Evolutionary conservation across 805 yeast species (phyloP), one percentile per base, ranked within the genome.

Genomic region (Zygoascus ofunaensis): DNA sequence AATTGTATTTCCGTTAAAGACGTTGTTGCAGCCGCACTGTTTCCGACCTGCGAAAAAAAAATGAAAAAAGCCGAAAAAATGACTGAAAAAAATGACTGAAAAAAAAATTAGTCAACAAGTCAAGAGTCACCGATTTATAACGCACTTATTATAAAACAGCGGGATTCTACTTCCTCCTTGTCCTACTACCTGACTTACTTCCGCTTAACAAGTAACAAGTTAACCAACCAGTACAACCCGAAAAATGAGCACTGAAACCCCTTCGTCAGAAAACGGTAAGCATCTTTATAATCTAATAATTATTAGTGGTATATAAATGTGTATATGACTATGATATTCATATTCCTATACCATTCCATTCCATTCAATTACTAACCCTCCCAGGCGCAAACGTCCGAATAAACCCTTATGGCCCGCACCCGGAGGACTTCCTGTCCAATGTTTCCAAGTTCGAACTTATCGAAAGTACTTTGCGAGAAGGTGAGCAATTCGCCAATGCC

Each of bases 401-500:
- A 20, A 89, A 89, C 63, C 97, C 97, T 52, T 90, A 90, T 59
- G 98, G 95, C 15, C 94, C 96, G 55, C 84, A 90, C 63, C 97
- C 97, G 46, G 79, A 86, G 43, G 98, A 90, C 70, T 89, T 69
- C 64, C 68, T 90, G 48, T 86, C 96, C 23, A 90, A 90, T 62
- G 97, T 90, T 30, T 73, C 82, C 52, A 79, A 76, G 54, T 90
- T 89, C 70, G 87, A 90, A 72, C 66, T 90, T 59, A 90, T 90
- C 61, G 98, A 90, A 70, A 85, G 95, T 30, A 90, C 98, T 3
- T 73, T 90, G 47, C 79, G 98, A 71, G 98, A 90, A 70, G 98
- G 98, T 65, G 98, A 90, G 69, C 98, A 90, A 68, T 90, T 90
- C 62, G 97, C 97, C 60, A 90, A 90, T 61, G 95, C 98, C 3